Conservation (phyloP, 495 filamentous ascomycete genomes). For the Penicillium lividum region DNA sequence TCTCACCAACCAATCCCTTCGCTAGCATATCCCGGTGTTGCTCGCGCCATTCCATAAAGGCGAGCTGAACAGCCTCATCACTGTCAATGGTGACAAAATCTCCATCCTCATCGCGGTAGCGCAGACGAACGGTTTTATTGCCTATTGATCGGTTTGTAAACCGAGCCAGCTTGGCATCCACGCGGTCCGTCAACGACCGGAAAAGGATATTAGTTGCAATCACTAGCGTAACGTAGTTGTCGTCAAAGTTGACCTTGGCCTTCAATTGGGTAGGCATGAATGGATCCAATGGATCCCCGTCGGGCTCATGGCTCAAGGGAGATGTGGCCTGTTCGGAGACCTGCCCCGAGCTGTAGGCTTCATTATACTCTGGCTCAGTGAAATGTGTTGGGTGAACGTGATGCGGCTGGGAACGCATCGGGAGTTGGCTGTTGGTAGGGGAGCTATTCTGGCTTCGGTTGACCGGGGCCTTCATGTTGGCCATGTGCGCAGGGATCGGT, state of each 20-base stretch:
- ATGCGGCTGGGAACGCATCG: slow-evolving; percentile 44
- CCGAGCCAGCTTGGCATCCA: slow-evolving; percentile 88
- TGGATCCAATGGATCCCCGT: slow-evolving; percentile 39
- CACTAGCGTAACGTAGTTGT: slow-evolving; percentile 84
- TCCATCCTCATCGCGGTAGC: slow-evolving; percentile 89
- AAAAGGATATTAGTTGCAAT: slow-evolving; percentile 92
- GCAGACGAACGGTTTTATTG: slow-evolving; percentile 73
- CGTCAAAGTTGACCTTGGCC: slow-evolving; percentile 86
- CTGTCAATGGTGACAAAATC: slow-evolving; percentile 91
- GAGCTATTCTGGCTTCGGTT: slow-evolving; percentile 70
- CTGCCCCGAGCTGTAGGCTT: slow-evolving; percentile 28
- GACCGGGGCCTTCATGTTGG: slow-evolving; percentile 58
- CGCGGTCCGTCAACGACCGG: slow-evolving; percentile 90
- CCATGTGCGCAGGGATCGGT: slow-evolving; percentile 62
- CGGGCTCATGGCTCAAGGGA: slow-evolving; percentile 37
- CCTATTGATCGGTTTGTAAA: slow-evolving; percentile 79
- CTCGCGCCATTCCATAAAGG: slow-evolving; percentile 90
- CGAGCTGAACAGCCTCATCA: slow-evolving; percentile 92
- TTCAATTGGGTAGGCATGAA: slow-evolving; percentile 72
- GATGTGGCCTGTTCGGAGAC: slow-evolving; percentile 41
- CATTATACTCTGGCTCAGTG: slow-evolving; percentile 42
- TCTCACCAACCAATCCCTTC: slow-evolving; percentile 73
- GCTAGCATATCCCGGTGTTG: slow-evolving; percentile 63
- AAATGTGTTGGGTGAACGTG: slow-evolving; percentile 36
- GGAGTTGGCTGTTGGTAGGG: slow-evolving; percentile 53